phyloP scores from a whole-genome alignment of 2,329 filamentous ascomycete species.

The Zymoseptoria passerinii region DNA sequence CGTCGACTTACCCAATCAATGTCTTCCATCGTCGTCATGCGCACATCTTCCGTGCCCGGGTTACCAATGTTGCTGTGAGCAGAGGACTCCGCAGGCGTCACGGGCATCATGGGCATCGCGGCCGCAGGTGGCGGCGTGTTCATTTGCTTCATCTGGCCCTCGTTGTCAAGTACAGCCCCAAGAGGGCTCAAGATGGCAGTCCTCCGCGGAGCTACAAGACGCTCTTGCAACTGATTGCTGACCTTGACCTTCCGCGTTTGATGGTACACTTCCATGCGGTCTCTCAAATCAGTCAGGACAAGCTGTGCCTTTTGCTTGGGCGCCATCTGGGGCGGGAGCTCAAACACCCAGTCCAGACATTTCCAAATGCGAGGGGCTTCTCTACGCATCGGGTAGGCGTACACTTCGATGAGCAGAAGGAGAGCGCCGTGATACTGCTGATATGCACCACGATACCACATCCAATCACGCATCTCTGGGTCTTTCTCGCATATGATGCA shows the following conservation, averaged over 20 bases:
- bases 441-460: conserved; percentile 63
- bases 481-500: conserved; percentile 48
- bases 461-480: conserved; percentile 49
- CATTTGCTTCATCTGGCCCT: conserved; percentile 13
- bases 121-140: not conserved
- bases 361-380: conserved; percentile 61
- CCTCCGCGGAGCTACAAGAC: conserved; percentile 10
- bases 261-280: conserved; percentile 53
- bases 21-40: conserved; percentile 38
- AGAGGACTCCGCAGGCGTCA: conserved; percentile 21
- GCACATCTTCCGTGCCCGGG: conserved; percentile 12
- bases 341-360: conserved; percentile 65
- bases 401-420: conserved; percentile 60
- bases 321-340: conserved; percentile 45
- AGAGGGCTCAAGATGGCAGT: not conserved
- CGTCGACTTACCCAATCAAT: conserved; percentile 57
- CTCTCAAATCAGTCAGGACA: conserved; percentile 55
- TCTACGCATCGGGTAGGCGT: conserved; percentile 47
- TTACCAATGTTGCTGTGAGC: conserved; percentile 12
- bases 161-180: conserved; percentile 2
- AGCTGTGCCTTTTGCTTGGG: conserved; percentile 51
- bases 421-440: conserved; percentile 66
- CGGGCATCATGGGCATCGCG: not conserved
- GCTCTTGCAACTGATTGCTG: conserved; percentile 26
- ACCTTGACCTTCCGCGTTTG: conserved; percentile 45